Base-by-base conservation (phyloP, 2,329 filamentous ascomycete genomes). In the Botrytis cinerea region DNA sequence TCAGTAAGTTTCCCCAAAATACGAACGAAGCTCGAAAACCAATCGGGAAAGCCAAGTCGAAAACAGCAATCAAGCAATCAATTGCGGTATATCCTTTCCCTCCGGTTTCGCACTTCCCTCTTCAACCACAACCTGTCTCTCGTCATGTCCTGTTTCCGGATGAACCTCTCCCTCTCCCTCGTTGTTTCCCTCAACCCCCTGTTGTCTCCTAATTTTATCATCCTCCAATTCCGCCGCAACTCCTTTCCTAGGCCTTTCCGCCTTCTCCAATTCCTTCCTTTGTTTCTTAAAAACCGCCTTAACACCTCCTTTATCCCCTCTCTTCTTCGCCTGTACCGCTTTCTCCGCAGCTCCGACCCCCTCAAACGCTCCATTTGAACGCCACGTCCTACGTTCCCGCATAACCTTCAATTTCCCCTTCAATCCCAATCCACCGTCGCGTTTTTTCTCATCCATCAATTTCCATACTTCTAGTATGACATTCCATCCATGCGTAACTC, bases 251-350 rank as follows among this genome's bases (percentile, higher is more conserved):
- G 63, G 54, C 86, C n/a, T 79, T 80, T 46, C 80, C 82, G 73
- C 87, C 79, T 38, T 85, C 85, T 32, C 83, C 82, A 25, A 89
- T 80, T 0, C 84, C 84, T 72, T 79, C 81, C 75, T 85, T 82
- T 0, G 87, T 86, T 35, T 82, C 82, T 10, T 85, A 82, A 9
- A 83, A 5, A 86, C 83, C 73, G 84, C 87, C 77, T 88, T 84
- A 73, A 89, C 87, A 35, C 76, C 78, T 7, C 25, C 46, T 12
- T 10, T 14, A 7, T 85, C 83, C 20, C 82, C 82, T 12, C 83
- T 84, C 46, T 79, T 82, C 73, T 88, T 79, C 35, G 84, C 84
- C n/a, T 83, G 81, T 18, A 89, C 81, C 0, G 84, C 84, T 73
- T 78, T 80, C 74, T 84, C 82, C 0, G 87, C 86, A 32, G 81